Evolutionary conservation across 257 asterid species (phyloP).

Genomic region (Forsythia viridissima): DNA sequence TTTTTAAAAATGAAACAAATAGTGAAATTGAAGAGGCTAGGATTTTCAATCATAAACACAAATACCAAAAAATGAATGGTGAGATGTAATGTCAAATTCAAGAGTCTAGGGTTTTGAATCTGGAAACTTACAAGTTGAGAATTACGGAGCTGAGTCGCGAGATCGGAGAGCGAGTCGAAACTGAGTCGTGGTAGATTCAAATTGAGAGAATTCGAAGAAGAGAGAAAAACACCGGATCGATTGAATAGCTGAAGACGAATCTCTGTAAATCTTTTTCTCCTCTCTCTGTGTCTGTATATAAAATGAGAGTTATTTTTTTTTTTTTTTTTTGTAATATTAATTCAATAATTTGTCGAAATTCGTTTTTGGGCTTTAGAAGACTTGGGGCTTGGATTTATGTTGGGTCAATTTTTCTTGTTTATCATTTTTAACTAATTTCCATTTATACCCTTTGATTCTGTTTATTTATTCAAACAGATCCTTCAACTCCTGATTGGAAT

Average conservation of each 20-base stretch:
- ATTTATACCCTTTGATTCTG: constrained; percentile 7
- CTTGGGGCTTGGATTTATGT: neutral
- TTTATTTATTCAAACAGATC: neutral
- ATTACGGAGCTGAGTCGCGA: constrained; percentile 39
- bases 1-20: constrained; percentile 15
- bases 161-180: constrained; percentile 41
- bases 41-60: constrained; percentile 11
- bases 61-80: constrained; percentile 3
- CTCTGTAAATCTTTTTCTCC: constrained; percentile 36
- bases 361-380: constrained; percentile 18
- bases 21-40: constrained; percentile 15
- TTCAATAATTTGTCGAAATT: neutral
- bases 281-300: constrained; percentile 5
- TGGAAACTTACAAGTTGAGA: constrained; percentile 48
- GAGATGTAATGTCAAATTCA: constrained; percentile 11
- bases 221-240: constrained; percentile 43
- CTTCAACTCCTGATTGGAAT: neutral
- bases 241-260: constrained; percentile 61
- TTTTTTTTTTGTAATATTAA: neutral
- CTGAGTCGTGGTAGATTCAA: constrained; percentile 34
- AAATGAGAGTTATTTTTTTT: neutral
- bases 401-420: neutral
- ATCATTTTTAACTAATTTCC: neutral
- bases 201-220: constrained; percentile 18
- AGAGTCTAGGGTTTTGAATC: constrained; percentile 65